Evolutionary conservation across 495 filamentous ascomycete genomes (phyloP), one percentile per base, ranked within the genome.

Genomic region (Neurospora sp.): DNA sequence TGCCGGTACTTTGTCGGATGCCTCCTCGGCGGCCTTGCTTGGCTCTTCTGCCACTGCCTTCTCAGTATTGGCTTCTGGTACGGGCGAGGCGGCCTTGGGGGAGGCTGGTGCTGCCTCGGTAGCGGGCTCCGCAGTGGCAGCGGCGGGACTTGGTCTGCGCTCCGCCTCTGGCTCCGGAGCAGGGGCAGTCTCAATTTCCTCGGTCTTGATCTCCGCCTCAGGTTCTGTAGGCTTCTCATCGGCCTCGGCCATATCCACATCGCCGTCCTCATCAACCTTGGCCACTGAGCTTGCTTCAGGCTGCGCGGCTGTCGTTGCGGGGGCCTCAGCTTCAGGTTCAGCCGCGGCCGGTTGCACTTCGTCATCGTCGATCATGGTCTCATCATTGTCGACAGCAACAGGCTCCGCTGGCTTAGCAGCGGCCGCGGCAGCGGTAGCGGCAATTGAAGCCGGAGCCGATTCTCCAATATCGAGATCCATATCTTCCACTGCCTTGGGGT

Each of bases 361-460:
- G 10, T 82, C 88, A 75, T 91, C 90, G 74, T 90, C 91, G 84
- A 92, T 90, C 71, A 89, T 88, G 35, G 87, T 87, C 42, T 88
- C 85, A 35, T 87, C 85, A 38, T 85, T 83, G 37, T 86, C 83
- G 38, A 83, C 85, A 68, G 81, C 39, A 78, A 81, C 76, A 72
- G 87, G 84, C 68, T 77, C 80, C 22, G 75, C 82, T 39, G 76
- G 85, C 73, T 88, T 89, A 9, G 81, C 81, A 38, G 83, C 85
- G 5, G 81, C 81, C 78, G 88, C 88, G 47, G 75, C 75, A 20
- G 80, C 78, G n/a, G 83, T 82, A 12, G 83, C 81, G 59, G 86
- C 82, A 75, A 83, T 81, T 44, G 90, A 86, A 44, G 82, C 81
- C 41, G 87, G 87, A 2, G 89, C 89, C 5, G 83, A 85, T 59